Conservation (phyloP, 2,329 filamentous ascomycete species). For the Colletotrichum spaethianum region DNA sequence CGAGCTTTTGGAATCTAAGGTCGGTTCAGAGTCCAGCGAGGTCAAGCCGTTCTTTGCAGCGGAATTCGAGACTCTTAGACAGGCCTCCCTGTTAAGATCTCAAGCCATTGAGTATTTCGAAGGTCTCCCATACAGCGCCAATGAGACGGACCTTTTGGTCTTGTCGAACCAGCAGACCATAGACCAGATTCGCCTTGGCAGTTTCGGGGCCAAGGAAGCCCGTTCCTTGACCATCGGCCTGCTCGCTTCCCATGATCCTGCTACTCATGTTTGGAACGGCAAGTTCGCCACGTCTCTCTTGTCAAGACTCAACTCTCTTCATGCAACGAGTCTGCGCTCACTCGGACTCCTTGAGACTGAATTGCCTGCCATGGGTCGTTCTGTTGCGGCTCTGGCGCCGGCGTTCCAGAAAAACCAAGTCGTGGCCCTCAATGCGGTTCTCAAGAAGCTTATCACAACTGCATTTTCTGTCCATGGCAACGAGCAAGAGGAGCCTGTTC, state of each 20-base stretch:
- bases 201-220: slow-evolving; percentile 29
- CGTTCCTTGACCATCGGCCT: slow-evolving; percentile 31
- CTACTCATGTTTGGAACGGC: slow-evolving; percentile 54
- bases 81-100: slow-evolving; percentile 62
- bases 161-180: slow-evolving; percentile 62
- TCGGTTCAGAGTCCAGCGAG: slow-evolving; percentile 57
- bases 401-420: slow-evolving; percentile 67
- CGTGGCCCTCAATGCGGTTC: slow-evolving; percentile 60
- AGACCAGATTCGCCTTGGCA: slow-evolving; percentile 57
- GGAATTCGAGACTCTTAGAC: slow-evolving; percentile 71
- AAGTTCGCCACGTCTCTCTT: slow-evolving; percentile 64
- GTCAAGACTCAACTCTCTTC: slow-evolving; percentile 65
- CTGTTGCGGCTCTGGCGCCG: slow-evolving; percentile 64
- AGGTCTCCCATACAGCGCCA: slow-evolving; percentile 23
- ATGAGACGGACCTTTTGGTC: slow-evolving; percentile 59
- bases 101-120: slow-evolving; percentile 28
- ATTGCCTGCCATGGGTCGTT: slow-evolving; percentile 71
- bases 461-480: slow-evolving; percentile 58
- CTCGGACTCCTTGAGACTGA: slow-evolving; percentile 76
- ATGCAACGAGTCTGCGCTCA: slow-evolving; percentile 70
- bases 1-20: slow-evolving; percentile 62
- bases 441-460: slow-evolving; percentile 62
- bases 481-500: slow-evolving; percentile 11
- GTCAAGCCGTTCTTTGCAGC: slow-evolving; percentile 65
- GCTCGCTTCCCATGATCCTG: slow-evolving; percentile 31